Evolutionary conservation across 208 protist genomes (phyloP).

Genomic region (Phytomonas sp.): DNA sequence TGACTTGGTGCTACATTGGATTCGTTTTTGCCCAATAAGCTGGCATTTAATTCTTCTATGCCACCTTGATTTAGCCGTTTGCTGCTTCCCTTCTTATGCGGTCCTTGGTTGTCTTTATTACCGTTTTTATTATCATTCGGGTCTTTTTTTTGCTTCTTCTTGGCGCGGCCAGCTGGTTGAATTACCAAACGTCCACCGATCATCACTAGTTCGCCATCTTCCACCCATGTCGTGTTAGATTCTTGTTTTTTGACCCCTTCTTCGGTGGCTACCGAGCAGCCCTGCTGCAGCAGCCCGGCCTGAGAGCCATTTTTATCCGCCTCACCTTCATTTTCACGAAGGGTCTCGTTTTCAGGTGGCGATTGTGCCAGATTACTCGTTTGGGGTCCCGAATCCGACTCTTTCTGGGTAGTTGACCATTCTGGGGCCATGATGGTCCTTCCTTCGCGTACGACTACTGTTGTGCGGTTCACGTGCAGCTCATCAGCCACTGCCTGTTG

Average conservation of each 20-base stretch:
- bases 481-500: neutral
- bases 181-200: conserved; percentile 3
- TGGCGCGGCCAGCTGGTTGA: neutral
- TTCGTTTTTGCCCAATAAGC: neutral
- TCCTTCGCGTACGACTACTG: neutral
- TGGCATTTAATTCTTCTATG: neutral
- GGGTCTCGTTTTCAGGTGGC: neutral
- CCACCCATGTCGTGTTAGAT: neutral
- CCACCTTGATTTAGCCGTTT: neutral
- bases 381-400: neutral
- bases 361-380: neutral
- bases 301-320: neutral
- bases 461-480: neutral
- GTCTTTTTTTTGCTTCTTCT: neutral
- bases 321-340: neutral
- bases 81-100: neutral
- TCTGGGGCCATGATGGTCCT: neutral
- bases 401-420: neutral
- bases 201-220: neutral
- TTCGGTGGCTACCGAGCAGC: neutral
- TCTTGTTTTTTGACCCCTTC: neutral
- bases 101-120: conserved; percentile 6
- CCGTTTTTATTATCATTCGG: neutral
- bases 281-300: neutral
- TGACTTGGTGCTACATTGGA: neutral